These are phyloP conservation scores for Neoboletus subvelutipes DNA, from an alignment of 768 basidiomycete species.

Conservation along the genomic window DNA sequence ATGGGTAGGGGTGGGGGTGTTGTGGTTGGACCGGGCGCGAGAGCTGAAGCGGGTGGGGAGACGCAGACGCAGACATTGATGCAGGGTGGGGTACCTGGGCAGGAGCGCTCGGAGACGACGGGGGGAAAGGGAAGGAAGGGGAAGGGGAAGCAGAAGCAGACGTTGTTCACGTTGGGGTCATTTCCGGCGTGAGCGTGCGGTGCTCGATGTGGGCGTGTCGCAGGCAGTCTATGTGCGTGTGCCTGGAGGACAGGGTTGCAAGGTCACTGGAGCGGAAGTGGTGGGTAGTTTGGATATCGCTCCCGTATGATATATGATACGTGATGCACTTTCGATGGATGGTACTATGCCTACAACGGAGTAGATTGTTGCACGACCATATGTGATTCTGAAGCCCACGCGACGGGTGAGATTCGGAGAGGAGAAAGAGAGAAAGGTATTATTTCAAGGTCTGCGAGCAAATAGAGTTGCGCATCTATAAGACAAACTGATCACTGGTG, in stretches of 20 bases:
- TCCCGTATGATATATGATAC: not conserved
- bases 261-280: too few species aligned
- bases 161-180: conserved; percentile 64
- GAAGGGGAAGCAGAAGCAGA: conserved; percentile 85
- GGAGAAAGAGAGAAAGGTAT: not conserved
- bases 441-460: too few species aligned
- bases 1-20: not conserved
- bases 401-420: not conserved
- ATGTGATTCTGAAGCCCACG: not conserved
- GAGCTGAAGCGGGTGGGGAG: not conserved
- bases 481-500: too few species aligned
- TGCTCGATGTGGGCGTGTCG: not conserved
- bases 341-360: not conserved
- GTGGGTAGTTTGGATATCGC: not conserved
- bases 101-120: conserved; percentile 7
- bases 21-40: not conserved
- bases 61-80: not conserved
- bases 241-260: too few species aligned
- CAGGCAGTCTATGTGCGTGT: not conserved
- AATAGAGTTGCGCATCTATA: too few species aligned
- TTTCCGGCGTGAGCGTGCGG: conserved; percentile 37
- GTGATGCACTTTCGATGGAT: not conserved
- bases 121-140: conserved; percentile 64
- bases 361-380: not conserved
- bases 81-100: not conserved